Percentiles rank a stretch among this genome's conserved stretches.
Conservation (phyloP, 352 stramenopile species). For the Lagenidium giganteum region DNA sequence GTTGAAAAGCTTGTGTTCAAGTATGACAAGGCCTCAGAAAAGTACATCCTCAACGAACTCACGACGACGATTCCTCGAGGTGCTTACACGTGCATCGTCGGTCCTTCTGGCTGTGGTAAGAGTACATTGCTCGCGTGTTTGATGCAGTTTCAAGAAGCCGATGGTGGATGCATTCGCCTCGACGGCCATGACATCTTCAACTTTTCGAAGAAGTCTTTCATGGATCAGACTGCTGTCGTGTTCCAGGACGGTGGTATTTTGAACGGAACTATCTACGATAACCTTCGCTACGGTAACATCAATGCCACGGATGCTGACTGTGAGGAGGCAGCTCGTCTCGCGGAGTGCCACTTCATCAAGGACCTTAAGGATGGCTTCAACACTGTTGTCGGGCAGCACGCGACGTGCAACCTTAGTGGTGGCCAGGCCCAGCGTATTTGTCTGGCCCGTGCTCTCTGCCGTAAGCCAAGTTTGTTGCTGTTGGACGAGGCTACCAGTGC, state of each 20-base stretch:
- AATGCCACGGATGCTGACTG: conserved; percentile 71
- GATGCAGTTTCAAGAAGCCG: conserved; percentile 86
- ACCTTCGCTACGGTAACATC: conserved; percentile 81
- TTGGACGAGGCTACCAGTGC: conserved; percentile 86
- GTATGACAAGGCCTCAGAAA: conserved; percentile 81
- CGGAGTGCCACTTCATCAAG: conserved; percentile 81
- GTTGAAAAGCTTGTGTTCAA: conserved; percentile 83
- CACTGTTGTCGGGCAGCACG: conserved; percentile 81
- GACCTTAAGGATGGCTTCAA: conserved; percentile 79
- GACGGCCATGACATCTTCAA: conserved; percentile 83
- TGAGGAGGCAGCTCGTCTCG: conserved; percentile 70
- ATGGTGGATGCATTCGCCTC: conserved; percentile 74
- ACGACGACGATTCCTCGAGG: conserved; percentile 63
- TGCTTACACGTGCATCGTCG: conserved; percentile 83
- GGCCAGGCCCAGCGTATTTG: conserved; percentile 85
- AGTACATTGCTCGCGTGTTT: conserved; percentile 82
- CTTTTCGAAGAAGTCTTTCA: conserved; percentile 84
- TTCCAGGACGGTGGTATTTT: conserved; percentile 86
- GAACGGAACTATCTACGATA: conserved; percentile 86
- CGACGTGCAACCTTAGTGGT: conserved; percentile 83
- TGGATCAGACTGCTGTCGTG: conserved; percentile 82
- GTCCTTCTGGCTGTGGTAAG: conserved; percentile 82
- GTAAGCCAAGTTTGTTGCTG: conserved; percentile 72
- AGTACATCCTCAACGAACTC: conserved; percentile 79
- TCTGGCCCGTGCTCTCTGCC: conserved; percentile 73